Conservation (phyloP, 2,329 filamentous ascomycete genomes). For the Epichloe amarillans region DNA sequence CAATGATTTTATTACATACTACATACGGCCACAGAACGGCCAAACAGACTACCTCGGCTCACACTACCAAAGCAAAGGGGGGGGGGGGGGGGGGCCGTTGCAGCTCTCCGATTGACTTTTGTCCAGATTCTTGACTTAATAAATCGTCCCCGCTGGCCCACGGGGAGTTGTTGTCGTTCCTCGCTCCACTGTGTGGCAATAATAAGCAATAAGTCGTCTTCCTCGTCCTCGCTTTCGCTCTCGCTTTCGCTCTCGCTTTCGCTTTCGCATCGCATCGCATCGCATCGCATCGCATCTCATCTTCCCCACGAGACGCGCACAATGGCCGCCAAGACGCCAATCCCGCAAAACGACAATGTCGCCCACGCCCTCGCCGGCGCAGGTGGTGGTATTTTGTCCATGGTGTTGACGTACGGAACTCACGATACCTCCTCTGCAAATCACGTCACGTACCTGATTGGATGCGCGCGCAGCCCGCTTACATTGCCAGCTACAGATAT, state of each 20-base stretch:
- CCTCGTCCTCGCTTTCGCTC: too few relatives aligned
- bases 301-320: not conserved
- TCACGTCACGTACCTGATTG: not conserved
- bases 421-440: not conserved
- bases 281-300: not conserved
- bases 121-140: too few relatives aligned
- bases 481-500: conserved; percentile 43
- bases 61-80: too few relatives aligned
- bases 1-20: not conserved
- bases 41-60: conserved; percentile 4
- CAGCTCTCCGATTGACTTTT: too few relatives aligned
- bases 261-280: not conserved
- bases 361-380: conserved; percentile 88
- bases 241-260: too few relatives aligned
- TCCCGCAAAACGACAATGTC: conserved; percentile 90
- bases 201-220: too few relatives aligned
- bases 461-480: not conserved
- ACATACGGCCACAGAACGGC: not conserved
- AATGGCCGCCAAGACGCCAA: conserved; percentile 42
- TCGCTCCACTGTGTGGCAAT: too few relatives aligned
- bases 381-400: conserved; percentile 86
- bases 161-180: too few relatives aligned
- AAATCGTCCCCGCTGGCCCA: too few relatives aligned
- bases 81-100: too few relatives aligned
- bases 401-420: conserved; percentile 67